phyloP scores from a whole-genome alignment of 768 basidiomycete genomes.

The Lactifluus echinatus region DNA sequence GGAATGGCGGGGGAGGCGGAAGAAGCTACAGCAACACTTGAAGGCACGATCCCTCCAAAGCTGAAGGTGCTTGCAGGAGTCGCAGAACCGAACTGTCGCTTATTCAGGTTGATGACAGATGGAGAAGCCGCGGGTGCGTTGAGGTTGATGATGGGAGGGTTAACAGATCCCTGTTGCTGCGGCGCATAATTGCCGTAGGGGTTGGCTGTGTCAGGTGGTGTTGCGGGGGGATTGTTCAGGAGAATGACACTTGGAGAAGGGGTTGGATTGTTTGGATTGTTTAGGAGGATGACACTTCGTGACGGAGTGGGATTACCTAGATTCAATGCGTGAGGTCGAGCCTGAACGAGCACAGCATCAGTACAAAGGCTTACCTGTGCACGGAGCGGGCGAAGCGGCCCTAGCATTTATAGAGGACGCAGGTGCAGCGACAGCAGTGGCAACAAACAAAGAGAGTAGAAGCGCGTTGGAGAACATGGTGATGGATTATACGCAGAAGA shows the following conservation, averaged over 20 bases:
- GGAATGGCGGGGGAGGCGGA: not conserved
- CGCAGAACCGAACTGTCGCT: slow-evolving; percentile 6
- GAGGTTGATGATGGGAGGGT: slow-evolving; percentile 14
- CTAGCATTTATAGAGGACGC: not conserved
- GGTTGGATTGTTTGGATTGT: not conserved
- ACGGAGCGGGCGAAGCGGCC: not conserved
- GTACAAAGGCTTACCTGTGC: slow-evolving; percentile 5
- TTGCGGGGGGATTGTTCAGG: slow-evolving; percentile 9
- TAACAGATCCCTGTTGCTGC: not conserved
- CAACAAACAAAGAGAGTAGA: not conserved
- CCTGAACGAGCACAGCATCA: not conserved
- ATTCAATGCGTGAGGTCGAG: not conserved
- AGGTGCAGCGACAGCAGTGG: slow-evolving; percentile 10
- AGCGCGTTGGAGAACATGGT: slow-evolving; percentile 13
- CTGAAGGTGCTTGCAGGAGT: not conserved
- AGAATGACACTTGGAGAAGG: slow-evolving; percentile 10
- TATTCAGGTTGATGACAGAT: slow-evolving; percentile 13
- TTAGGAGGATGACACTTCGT: slow-evolving; percentile 9
- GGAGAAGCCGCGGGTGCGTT: not conserved
- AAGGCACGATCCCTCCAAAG: slow-evolving; percentile 10
- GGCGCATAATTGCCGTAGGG: not conserved
- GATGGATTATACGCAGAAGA: not conserved
- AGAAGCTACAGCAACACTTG: not conserved
- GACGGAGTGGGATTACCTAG: not conserved
- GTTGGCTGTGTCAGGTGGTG: not conserved